Evolutionary conservation across 257 asterid genomes (phyloP).

Genomic region (Haberlea rhodopensis): DNA sequence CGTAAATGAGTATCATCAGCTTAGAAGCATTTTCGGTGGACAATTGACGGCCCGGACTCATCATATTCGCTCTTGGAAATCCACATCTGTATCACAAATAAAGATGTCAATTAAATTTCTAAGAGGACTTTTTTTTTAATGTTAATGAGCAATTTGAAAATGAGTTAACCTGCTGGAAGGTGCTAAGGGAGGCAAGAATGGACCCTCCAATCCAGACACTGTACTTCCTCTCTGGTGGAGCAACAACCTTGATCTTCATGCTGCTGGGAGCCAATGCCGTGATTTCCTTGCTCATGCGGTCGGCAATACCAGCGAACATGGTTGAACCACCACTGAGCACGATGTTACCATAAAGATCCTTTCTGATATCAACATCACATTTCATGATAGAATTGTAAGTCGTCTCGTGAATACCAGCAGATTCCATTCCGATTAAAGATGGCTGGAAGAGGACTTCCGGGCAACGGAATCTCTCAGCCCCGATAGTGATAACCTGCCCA

Average conservation of each 20-base stretch:
- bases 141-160: not conserved
- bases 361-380: slow-evolving; percentile 34
- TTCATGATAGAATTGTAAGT: slow-evolving; percentile 37
- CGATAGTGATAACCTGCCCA: slow-evolving; percentile 31
- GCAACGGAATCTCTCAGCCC: slow-evolving; percentile 39
- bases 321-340: slow-evolving; percentile 37
- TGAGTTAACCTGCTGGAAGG: slow-evolving; percentile 35
- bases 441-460: slow-evolving; percentile 37
- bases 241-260: slow-evolving; percentile 36
- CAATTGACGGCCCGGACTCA: slow-evolving; percentile 37
- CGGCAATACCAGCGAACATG: slow-evolving; percentile 33
- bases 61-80: slow-evolving; percentile 32
- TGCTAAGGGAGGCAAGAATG: slow-evolving; percentile 37
- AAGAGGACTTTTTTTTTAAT: not conserved
- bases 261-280: slow-evolving; percentile 37
- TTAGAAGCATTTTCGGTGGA: slow-evolving; percentile 36
- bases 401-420: slow-evolving; percentile 37
- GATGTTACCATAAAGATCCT: slow-evolving; percentile 31
- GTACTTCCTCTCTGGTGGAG: slow-evolving; percentile 35
- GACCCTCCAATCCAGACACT: slow-evolving; percentile 38
- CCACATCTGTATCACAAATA: slow-evolving; percentile 31
- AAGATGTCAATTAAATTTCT: slow-evolving; percentile 6
- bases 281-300: slow-evolving; percentile 36
- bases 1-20: not conserved
- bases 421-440: slow-evolving; percentile 33